A percentile compares a stretch with the other conserved stretches of the same genome.
phyloP scores from a whole-genome alignment of 495 filamentous ascomycete species.

The Penicillium verhagenii region DNA sequence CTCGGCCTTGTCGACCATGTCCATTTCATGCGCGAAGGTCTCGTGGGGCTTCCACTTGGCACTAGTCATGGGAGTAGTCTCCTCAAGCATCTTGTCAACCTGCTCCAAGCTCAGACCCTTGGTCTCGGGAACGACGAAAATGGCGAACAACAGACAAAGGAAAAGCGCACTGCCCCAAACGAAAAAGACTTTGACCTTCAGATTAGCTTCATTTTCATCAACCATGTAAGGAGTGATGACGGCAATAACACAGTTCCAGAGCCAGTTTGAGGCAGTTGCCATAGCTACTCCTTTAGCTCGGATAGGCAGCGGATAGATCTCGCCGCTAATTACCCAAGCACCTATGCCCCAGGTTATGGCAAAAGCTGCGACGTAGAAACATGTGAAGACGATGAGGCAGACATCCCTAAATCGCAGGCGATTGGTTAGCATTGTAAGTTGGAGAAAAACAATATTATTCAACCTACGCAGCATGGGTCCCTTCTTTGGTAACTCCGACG shows the following conservation, averaged over 20 bases:
- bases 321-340: slow-evolving; percentile 78
- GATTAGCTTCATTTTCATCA: slow-evolving; percentile 58
- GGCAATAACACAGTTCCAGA: slow-evolving; percentile 70
- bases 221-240: slow-evolving; percentile 76
- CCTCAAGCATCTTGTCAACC: slow-evolving; percentile 81
- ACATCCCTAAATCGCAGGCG: slow-evolving; percentile 8
- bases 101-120: slow-evolving; percentile 84
- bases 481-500: slow-evolving; percentile 49
- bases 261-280: slow-evolving; percentile 78
- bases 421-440: not conserved
- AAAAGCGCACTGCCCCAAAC: slow-evolving; percentile 71
- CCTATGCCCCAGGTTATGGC: slow-evolving; percentile 78
- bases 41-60: slow-evolving; percentile 66
- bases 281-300: slow-evolving; percentile 73
- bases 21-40: slow-evolving; percentile 67
- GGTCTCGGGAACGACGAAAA: slow-evolving; percentile 74
- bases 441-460: not conserved
- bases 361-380: slow-evolving; percentile 84
- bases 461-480: slow-evolving; percentile 24
- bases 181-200: slow-evolving; percentile 75
- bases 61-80: slow-evolving; percentile 69
- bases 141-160: slow-evolving; percentile 64
- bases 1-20: slow-evolving; percentile 44
- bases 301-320: slow-evolving; percentile 79
- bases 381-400: slow-evolving; percentile 66